Evolutionary conservation across 75 land plant genomes (phyloP).

Genomic region (Azolla pinnata): DNA sequence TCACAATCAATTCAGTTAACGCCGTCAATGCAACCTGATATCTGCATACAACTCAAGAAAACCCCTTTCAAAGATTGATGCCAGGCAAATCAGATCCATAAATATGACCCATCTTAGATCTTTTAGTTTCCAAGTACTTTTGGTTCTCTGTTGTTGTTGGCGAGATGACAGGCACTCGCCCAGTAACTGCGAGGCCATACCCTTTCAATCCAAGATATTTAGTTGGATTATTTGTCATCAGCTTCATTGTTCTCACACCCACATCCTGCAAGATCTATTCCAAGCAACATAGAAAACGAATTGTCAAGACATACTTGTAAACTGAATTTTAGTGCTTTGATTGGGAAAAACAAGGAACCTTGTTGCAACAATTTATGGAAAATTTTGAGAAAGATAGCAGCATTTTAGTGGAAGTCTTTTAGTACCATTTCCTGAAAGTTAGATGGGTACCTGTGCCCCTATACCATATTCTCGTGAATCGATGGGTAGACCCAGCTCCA

Average conservation of each 20-base stretch:
- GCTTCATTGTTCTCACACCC: constrained; percentile 75
- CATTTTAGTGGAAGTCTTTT: too few relatives aligned
- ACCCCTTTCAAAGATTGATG: neutral
- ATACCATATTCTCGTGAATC: constrained; percentile 96
- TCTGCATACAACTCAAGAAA: too few relatives aligned
- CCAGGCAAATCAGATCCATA: constrained; percentile 62
- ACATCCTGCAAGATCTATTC: constrained; percentile 71
- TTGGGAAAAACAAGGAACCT: too few relatives aligned
- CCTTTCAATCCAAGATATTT: constrained; percentile 79
- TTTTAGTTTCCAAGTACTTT: constrained; percentile 83
- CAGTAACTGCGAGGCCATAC: constrained; percentile 71
- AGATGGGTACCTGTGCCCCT: constrained; percentile 98
- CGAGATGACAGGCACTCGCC: constrained; percentile 69
- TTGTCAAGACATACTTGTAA: too few relatives aligned
- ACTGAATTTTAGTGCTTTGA: too few relatives aligned
- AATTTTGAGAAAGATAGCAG: too few relatives aligned
- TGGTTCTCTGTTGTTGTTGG: constrained; percentile 80
- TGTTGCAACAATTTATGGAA: too few relatives aligned
- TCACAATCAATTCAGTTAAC: too few relatives aligned
- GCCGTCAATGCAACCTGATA: too few relatives aligned
- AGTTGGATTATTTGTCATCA: constrained; percentile 97
- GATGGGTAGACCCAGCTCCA: constrained; percentile 79
- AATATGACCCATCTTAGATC: constrained; percentile 86
- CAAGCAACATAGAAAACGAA: neutral
- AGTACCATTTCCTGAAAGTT: too few relatives aligned